Percentiles rank a stretch among this genome's conserved stretches.
Conservation (phyloP, 2,329 filamentous ascomycete species). For the Fusarium longipes region DNA sequence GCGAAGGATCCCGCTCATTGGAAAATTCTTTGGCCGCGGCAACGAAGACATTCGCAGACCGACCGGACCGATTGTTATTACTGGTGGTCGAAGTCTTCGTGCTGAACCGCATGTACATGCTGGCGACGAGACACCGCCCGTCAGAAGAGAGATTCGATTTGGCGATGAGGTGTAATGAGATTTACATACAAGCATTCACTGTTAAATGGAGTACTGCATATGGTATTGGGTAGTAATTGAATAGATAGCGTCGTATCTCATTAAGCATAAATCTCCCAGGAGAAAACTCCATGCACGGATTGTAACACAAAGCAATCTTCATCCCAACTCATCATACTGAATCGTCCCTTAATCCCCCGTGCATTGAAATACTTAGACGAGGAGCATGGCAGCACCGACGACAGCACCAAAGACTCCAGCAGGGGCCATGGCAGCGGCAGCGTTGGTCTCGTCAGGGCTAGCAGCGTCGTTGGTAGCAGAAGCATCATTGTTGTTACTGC, state of each 20-base stretch:
- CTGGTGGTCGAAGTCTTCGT: constrained; percentile 23
- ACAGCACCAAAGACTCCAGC: constrained; percentile 33
- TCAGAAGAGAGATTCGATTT: constrained; percentile 40
- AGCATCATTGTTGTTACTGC: not conserved
- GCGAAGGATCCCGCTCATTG: constrained; percentile 36
- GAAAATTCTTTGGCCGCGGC: constrained; percentile 3
- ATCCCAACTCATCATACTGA: not conserved
- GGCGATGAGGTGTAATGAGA: constrained; percentile 29
- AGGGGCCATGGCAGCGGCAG: constrained; percentile 31
- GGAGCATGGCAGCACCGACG: constrained; percentile 34
- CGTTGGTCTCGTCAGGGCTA: constrained; percentile 33
- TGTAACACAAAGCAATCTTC: not conserved
- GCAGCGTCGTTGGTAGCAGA: constrained; percentile 24
- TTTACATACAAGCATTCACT: not conserved
- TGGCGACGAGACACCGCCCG: constrained; percentile 3
- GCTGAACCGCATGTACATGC: not conserved
- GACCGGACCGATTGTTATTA: constrained; percentile 24
- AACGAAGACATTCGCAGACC: not conserved
- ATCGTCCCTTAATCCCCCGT: not conserved
- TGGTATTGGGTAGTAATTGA: not conserved
- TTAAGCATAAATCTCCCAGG: constrained; percentile 18
- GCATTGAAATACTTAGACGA: constrained; percentile 25
- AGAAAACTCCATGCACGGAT: not conserved
- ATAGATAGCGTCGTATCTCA: constrained; percentile 12
- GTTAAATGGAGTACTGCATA: not conserved